Evolutionary conservation across 805 yeast genomes (phyloP), one percentile per base, ranked within the genome.

Genomic region (Debaryomyces prosopidis): DNA sequence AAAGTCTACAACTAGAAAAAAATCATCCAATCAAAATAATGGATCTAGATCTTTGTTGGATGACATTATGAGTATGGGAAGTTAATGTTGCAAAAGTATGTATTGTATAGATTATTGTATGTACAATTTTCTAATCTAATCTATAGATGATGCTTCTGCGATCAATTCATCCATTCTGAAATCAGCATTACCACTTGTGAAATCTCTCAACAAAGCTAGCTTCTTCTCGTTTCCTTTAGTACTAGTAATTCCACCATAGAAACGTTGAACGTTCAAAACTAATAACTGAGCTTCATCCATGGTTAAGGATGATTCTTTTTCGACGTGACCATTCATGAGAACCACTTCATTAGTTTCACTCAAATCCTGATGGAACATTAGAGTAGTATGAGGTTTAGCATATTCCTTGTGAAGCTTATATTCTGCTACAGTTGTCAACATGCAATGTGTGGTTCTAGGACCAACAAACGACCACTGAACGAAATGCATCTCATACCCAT

Each of bases 391-490:
- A 1, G 99, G 98, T 60, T 89, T 85, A 8, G 99, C 96, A 65
- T 76, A 94, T 60, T 92, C 97, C 45, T 80, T 81, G 60, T 92
- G 97, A 23, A 90, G 76, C 64, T 92, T 90, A 67, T 82, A 94
- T 66, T 94, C 98, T 1, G 94, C 91, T 51, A 94, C 76, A 0
- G 97, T 83, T 1, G 99, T 94, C 55, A 94, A 74, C 78, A 94
- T 77, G 60, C 96, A 89, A 68, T 94, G 97, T 1, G 88, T 75
- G 2, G 97, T 91, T 35, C 81, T 56, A 12, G 87, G 84, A 0
- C 92, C 96, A 11, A 86, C 91, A 62, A 89, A 88, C 15, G 82
- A 76, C 99, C 99, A 94, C 68, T 94, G 98, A 17, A 91, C 81
- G 62, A 86, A 89, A 60, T 94, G 97, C 68, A 94, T 76, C 67